These are phyloP conservation scores for Ceratobasidium sp. DNA, from an alignment of 1,284 basidiomycete species.

Conservation along the genomic window DNA sequence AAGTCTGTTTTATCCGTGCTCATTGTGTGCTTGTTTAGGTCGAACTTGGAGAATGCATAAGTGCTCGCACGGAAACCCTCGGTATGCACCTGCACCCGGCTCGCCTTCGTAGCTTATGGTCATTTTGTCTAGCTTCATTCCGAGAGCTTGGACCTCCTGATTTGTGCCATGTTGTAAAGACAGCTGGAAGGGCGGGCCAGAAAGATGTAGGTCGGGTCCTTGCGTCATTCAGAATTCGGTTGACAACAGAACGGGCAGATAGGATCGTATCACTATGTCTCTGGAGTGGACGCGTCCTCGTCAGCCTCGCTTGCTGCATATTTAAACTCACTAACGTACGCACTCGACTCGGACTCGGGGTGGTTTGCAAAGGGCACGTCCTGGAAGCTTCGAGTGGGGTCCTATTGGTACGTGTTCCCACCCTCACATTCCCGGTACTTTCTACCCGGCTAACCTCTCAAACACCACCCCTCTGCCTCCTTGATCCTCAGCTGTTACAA, in stretches of 20 bases:
- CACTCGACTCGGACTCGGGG: slow-evolving; percentile 88
- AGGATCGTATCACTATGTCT: slow-evolving; percentile 94
- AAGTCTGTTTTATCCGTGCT: background rate
- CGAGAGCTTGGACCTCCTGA: slow-evolving; percentile 98
- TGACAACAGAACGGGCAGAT: slow-evolving; percentile 62
- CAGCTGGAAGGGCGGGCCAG: slow-evolving; percentile 81
- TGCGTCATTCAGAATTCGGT: background rate
- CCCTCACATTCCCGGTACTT: background rate
- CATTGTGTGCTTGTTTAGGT: slow-evolving; percentile 63
- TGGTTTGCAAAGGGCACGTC: slow-evolving; percentile 90
- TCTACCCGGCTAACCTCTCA: slow-evolving; percentile 9
- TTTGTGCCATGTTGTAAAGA: slow-evolving; percentile 95
- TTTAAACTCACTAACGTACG: slow-evolving; percentile 96
- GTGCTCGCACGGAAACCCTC: slow-evolving; percentile 91
- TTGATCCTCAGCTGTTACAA: slow-evolving; percentile 88
- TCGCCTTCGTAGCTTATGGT: background rate
- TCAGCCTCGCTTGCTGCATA: slow-evolving; percentile 98
- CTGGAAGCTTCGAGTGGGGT: slow-evolving; percentile 96
- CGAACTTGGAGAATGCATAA: slow-evolving; percentile 89
- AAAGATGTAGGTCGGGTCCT: slow-evolving; percentile 74
- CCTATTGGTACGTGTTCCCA: slow-evolving; percentile 80
- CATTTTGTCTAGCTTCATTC: slow-evolving; percentile 75
- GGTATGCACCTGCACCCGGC: slow-evolving; percentile 64
- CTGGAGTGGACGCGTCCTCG: slow-evolving; percentile 96
- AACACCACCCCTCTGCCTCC: background rate